Percentiles rank a stretch among this genome's conserved stretches.
Evolutionary conservation across 1,284 basidiomycete genomes (phyloP).

Genomic region (Cutaneotrichosporon sp.): DNA sequence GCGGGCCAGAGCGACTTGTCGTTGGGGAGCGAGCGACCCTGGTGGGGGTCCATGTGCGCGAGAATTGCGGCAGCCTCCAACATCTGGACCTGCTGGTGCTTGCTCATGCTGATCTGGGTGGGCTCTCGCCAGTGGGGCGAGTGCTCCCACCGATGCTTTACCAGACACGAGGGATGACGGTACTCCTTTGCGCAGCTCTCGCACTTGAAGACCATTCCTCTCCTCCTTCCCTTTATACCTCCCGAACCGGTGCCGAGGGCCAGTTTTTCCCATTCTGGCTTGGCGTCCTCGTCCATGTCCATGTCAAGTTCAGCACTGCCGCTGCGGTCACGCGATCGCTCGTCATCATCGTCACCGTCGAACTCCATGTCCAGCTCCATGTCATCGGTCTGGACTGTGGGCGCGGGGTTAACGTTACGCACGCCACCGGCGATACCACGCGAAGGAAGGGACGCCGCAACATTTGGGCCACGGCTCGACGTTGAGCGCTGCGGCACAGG

Average conservation of each 20-base stretch:
- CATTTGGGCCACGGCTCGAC: slow-evolving; percentile 6
- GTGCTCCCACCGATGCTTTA: slow-evolving; percentile 98
- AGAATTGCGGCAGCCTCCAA: slow-evolving; percentile 96
- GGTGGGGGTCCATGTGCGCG: slow-evolving; percentile 64
- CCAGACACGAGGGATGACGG: slow-evolving; percentile 86
- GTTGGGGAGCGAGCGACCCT: slow-evolving; percentile 75
- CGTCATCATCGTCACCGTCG: slow-evolving; percentile 24
- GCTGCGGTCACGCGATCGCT: slow-evolving; percentile 17
- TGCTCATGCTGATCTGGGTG: slow-evolving; percentile 86
- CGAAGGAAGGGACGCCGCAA: slow-evolving; percentile 35
- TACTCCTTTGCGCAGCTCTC: slow-evolving; percentile 93
- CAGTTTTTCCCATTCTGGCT: slow-evolving; percentile 31
- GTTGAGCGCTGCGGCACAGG: slow-evolving; percentile 16
- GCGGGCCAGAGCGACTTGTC: slow-evolving; percentile 72
- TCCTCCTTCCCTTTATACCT: slow-evolving; percentile 56
- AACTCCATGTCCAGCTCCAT: slow-evolving; percentile 46
- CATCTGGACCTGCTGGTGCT: slow-evolving; percentile 96
- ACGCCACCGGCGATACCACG: slow-evolving; percentile 18
- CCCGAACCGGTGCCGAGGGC: slow-evolving; percentile 47
- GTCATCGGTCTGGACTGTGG: slow-evolving; percentile 27
- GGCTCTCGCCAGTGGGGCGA: slow-evolving; percentile 96
- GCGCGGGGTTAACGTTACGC: slow-evolving; percentile 8
- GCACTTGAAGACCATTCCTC: slow-evolving; percentile 80
- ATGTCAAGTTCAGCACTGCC: slow-evolving; percentile 34
- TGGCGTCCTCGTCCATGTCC: slow-evolving; percentile 29